phyloP scores from a whole-genome alignment of 768 basidiomycete genomes.

The Tricholoma bakamatsutake region DNA sequence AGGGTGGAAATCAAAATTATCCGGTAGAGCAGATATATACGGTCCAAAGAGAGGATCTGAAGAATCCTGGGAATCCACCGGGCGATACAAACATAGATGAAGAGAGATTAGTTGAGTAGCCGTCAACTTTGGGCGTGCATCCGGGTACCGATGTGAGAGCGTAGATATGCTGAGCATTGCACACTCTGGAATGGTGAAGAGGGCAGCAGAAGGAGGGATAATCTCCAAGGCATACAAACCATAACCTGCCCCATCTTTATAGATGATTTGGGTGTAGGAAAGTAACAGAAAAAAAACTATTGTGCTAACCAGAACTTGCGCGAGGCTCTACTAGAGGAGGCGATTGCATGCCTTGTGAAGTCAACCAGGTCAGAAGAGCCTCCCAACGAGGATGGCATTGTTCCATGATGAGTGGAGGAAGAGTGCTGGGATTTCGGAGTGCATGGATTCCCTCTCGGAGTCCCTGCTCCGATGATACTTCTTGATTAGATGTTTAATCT shows the following conservation, averaged over 20 bases:
- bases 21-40: conserved; percentile 76
- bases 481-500: not conserved
- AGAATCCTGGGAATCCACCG: conserved; percentile 34
- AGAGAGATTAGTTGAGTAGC: conserved; percentile 76
- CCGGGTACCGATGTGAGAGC: conserved; percentile 53
- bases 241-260: conserved; percentile 39
- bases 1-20: conserved; percentile 72
- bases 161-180: conserved; percentile 74
- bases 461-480: not conserved
- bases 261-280: not conserved
- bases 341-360: conserved; percentile 40
- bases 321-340: conserved; percentile 44
- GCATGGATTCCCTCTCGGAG: not conserved
- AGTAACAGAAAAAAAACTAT: conserved; percentile 5
- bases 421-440: too few species aligned
- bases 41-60: conserved; percentile 58
- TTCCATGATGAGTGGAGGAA: too few species aligned
- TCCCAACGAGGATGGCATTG: conserved; percentile 37
- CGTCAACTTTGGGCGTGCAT: conserved; percentile 31
- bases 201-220: conserved; percentile 42
- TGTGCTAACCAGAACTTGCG: conserved; percentile 40
- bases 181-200: conserved; percentile 67
- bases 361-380: conserved; percentile 48
- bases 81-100: conserved; percentile 70
- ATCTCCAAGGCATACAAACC: conserved; percentile 53